Evolutionary conservation across 2,329 filamentous ascomycete species (phyloP), one percentile per base, ranked within the genome.

Genomic region (Tolypocladium amazonense): DNA sequence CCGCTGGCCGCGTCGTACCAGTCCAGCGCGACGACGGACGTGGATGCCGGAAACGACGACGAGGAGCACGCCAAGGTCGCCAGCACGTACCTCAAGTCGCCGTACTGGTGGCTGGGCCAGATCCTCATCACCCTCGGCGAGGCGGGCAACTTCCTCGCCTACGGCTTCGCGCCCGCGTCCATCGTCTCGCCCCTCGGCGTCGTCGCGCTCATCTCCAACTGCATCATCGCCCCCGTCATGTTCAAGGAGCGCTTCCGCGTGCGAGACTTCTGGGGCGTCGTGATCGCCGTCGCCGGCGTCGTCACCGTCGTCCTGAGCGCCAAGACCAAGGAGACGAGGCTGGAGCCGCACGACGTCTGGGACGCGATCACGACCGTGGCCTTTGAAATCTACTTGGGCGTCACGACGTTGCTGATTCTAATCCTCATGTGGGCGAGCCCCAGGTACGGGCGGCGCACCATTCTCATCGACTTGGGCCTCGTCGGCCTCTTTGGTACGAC

Each of bases 171-270:
- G 37, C 94, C 94, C 4, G 94, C 94, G 9, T 97, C 94, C 18
- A 97, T 99, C 67, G 94, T 99, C 50, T 97, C 92, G 39, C 94
- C 94, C 0, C 80, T 99, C 7, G 94, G 94, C 12, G 94, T 99
- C n/a, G 94, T 99, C 15, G 94, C 94, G 2, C 79, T 99, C 63
- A 87, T 99, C 54, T 96, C 92, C 53, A 99, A 99, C 75, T 99
- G 94, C 73, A 84, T 99, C 62, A 96, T 99, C 70, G 94, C 94
- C 2, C 94, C 94, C 0, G 86, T 94, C 63, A 87, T 99, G 79
- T 87, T 99, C 65, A 92, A 96, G 70, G 94, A 99, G 75, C 81
- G 80, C 57, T 97, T 99, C 69, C 87, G 94, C 39, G 81, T 81
- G 66, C 85, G 91, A 57, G 94, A 99, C 73, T 88, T 92, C 55